Base-by-base conservation (phyloP, 1,284 basidiomycete species). In the Ustilago loliicola region DNA sequence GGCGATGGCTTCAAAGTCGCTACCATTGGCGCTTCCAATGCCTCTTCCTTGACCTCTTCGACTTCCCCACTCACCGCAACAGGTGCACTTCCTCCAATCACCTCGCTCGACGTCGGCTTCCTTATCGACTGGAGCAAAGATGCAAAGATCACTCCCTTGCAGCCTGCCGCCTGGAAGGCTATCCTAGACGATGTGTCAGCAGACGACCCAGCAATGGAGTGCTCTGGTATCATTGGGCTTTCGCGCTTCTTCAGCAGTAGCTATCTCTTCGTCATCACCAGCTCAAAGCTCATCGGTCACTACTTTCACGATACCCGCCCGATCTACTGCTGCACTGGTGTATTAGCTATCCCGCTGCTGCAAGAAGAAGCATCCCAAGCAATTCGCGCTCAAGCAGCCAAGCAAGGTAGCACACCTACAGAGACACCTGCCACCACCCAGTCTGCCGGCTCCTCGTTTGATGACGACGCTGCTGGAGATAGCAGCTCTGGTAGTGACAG, bases 241-340 rank as follows among this genome's bases (percentile, higher is more conserved):
- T 58, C 71, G 2, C 57, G 71, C 27, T 59, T 83, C 42, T 83
- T 82, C 68, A 83, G 72, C 38, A 74, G 81, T 66, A 64, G 80
- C 56, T 83, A 83, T 50, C 70, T 83, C 6, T 77, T 83, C 21
- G 77, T 83, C 62, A 78, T 83, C 66, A 83, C 80, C 57, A 58
- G 45, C 34, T 70, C 78, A n/a, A 75, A 75, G 32, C 66, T 76
- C 9, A 62, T 72, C 10, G 82, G 82, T 8, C 67, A 80, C 54
- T 81, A 80, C 52, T 72, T 83, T n/a, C 72, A 81, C 59, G 45
- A 74, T 3, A 65, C 74, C 4, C 61, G 70, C 2, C 80, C 80
- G 6, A 75, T 83, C 59, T 83, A 77, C 60, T 74, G 77, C 61
- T 77, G 76, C 54, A 77, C 72, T 0, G 81, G 77, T 21, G 78